Evolutionary conservation across 2,329 filamentous ascomycete species (phyloP).

Genomic region (Sporothrix curviconia): DNA sequence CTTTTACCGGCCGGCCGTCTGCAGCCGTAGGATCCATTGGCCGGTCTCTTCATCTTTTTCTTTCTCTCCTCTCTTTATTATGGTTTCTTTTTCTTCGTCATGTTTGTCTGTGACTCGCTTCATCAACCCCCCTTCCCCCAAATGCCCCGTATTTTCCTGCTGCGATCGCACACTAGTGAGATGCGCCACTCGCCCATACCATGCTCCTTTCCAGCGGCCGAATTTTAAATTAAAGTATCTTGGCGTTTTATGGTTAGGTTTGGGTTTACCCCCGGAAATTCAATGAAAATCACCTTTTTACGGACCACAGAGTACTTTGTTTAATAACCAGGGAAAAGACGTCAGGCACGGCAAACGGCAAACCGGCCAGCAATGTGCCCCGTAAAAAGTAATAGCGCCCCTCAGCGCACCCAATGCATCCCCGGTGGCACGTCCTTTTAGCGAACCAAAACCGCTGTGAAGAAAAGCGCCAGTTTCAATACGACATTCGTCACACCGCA

Average conservation of each 20-base stretch:
- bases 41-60: too few species aligned
- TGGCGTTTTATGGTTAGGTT: neutral
- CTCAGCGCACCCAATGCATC: too few species aligned
- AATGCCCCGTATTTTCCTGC: neutral
- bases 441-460: neutral
- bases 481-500: neutral
- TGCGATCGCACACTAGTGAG: neutral
- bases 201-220: neutral
- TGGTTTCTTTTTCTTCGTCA: neutral
- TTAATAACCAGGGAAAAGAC: neutral
- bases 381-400: too few species aligned
- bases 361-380: neutral
- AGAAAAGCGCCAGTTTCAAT: neutral
- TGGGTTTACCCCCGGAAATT: neutral
- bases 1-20: neutral
- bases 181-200: neutral
- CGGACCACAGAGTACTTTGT: neutral
- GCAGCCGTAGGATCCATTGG: too few species aligned
- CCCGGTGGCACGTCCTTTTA: neutral
- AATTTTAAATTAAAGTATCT: conserved; percentile 7
- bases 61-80: neutral
- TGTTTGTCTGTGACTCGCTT: neutral
- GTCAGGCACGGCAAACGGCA: neutral
- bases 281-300: too few species aligned
- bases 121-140: neutral